Evolutionary conservation across 768 basidiomycete genomes (phyloP).

Genomic region (Pleurotus tuber-regium): DNA sequence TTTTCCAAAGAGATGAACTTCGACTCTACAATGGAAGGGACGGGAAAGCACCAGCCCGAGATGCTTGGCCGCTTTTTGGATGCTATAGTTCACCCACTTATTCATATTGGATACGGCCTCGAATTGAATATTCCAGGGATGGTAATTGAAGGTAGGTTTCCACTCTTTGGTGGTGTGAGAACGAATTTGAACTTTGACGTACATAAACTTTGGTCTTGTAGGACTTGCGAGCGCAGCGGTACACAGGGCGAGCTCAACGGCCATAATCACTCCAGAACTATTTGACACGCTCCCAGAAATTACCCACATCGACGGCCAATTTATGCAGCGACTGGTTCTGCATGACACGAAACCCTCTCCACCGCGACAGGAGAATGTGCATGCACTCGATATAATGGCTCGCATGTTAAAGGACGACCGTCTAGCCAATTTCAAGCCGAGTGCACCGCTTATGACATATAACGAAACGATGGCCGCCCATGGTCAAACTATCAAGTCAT

Average conservation of each 20-base stretch:
- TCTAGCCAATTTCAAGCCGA: slow-evolving; percentile 23
- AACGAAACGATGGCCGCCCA: slow-evolving; percentile 31
- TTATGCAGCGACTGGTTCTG: slow-evolving; percentile 3
- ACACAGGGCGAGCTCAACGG: neutral
- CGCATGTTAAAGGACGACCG: slow-evolving; percentile 50
- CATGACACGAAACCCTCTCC: neutral
- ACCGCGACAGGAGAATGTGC: slow-evolving; percentile 21
- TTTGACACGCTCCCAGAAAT: neutral
- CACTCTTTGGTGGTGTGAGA: no score
- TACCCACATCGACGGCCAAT: neutral
- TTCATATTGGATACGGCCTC: slow-evolving; percentile 56
- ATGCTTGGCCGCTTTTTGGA: slow-evolving; percentile 44
- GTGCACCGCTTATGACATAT: slow-evolving; percentile 23
- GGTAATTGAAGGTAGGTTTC: slow-evolving; percentile 47
- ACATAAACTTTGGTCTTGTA: neutral
- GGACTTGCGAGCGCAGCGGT: neutral
- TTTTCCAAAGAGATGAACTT: slow-evolving; percentile 54
- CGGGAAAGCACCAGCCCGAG: slow-evolving; percentile 35
- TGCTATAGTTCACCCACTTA: slow-evolving; percentile 57
- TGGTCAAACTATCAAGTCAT: slow-evolving; percentile 37
- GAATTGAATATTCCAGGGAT: slow-evolving; percentile 56
- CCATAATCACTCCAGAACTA: neutral
- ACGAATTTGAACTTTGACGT: no score
- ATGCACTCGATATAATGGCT: slow-evolving; percentile 53
- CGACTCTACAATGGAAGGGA: slow-evolving; percentile 15